phyloP scores from a whole-genome alignment of 2,329 filamentous ascomycete species.

The Colletotrichum chlorophyti region DNA sequence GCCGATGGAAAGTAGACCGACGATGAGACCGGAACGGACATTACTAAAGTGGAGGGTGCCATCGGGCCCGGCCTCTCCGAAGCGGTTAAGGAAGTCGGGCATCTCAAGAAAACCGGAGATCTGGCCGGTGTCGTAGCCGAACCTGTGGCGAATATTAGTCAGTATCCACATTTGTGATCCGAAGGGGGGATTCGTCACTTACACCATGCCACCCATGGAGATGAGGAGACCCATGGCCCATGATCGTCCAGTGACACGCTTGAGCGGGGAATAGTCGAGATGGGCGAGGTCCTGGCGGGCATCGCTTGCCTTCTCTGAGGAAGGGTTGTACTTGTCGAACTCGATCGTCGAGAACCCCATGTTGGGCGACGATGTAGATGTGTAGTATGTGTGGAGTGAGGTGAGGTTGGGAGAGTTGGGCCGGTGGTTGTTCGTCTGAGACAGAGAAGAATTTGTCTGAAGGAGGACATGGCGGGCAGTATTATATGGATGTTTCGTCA shows the following conservation, averaged over 20 bases:
- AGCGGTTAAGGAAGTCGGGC: constrained; percentile 60
- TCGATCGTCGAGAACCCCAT: constrained; percentile 39
- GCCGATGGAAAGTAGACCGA: constrained; percentile 64
- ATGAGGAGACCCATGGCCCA: constrained; percentile 47
- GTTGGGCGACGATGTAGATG: constrained; percentile 13
- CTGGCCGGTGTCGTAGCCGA: constrained; percentile 59
- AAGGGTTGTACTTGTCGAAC: constrained; percentile 52
- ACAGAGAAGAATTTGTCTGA: neutral
- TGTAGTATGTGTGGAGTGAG: constrained; percentile 54
- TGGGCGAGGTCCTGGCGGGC: constrained; percentile 42
- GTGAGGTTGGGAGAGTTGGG: neutral
- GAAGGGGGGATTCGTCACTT: constrained; percentile 26
- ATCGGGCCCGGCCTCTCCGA: constrained; percentile 49
- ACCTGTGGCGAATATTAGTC: constrained; percentile 33
- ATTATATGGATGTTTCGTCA: constrained; percentile 25
- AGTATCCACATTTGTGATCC: neutral
- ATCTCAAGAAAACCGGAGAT: constrained; percentile 65
- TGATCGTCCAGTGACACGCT: constrained; percentile 44
- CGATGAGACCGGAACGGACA: constrained; percentile 64
- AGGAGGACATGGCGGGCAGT: constrained; percentile 4
- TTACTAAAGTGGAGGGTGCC: constrained; percentile 55
- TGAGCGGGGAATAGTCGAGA: constrained; percentile 53
- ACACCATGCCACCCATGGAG: constrained; percentile 54
- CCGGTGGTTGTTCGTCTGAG: constrained; percentile 25
- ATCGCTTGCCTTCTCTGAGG: constrained; percentile 42